Conservation (phyloP, 805 yeast species). For the Kluyveromyces aestuarii region DNA sequence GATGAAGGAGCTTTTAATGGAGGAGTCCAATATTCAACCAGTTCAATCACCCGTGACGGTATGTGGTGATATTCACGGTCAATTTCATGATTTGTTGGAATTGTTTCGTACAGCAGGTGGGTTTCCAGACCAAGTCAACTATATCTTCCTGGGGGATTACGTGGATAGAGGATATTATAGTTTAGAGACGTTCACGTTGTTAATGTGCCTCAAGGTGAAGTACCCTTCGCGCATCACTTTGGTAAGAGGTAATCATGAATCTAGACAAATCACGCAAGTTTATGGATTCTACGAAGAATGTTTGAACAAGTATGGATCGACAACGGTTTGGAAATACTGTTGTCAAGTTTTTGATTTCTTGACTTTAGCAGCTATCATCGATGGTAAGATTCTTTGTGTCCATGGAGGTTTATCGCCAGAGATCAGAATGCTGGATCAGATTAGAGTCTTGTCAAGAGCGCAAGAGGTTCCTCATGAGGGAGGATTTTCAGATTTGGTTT, state of each 20-base stretch:
- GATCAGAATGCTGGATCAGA: slow-evolving; percentile 94
- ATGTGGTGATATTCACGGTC: slow-evolving; percentile 97
- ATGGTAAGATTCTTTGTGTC: slow-evolving; percentile 88
- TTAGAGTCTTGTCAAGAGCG: slow-evolving; percentile 86
- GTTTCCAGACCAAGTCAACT: slow-evolving; percentile 72
- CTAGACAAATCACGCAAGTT: slow-evolving; percentile 96
- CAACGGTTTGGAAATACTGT: slow-evolving; percentile 93
- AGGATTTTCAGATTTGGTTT: slow-evolving; percentile 92
- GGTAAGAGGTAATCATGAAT: slow-evolving; percentile 96
- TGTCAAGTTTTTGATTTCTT: slow-evolving; percentile 93
- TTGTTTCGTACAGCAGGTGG: slow-evolving; percentile 89
- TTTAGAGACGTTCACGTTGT: slow-evolving; percentile 83
- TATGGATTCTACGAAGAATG: slow-evolving; percentile 98
- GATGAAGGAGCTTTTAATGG: slow-evolving; percentile 92
- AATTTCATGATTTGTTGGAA: slow-evolving; percentile 89
- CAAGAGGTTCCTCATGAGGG: slow-evolving; percentile 99
- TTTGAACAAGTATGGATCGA: slow-evolving; percentile 82
- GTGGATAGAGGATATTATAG: slow-evolving; percentile 98
- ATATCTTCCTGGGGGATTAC: slow-evolving; percentile 88
- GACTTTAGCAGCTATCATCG: slow-evolving; percentile 91
- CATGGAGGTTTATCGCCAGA: slow-evolving; percentile 98
- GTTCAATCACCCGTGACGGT: slow-evolving; percentile 91
- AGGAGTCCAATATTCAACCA: slow-evolving; percentile 90
- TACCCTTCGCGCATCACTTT: slow-evolving; percentile 79
- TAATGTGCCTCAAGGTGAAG: slow-evolving; percentile 88